Evolutionary conservation across 495 filamentous ascomycete genomes (phyloP), one percentile per base, ranked within the genome.

Genomic region (Penicillium nucicola): DNA sequence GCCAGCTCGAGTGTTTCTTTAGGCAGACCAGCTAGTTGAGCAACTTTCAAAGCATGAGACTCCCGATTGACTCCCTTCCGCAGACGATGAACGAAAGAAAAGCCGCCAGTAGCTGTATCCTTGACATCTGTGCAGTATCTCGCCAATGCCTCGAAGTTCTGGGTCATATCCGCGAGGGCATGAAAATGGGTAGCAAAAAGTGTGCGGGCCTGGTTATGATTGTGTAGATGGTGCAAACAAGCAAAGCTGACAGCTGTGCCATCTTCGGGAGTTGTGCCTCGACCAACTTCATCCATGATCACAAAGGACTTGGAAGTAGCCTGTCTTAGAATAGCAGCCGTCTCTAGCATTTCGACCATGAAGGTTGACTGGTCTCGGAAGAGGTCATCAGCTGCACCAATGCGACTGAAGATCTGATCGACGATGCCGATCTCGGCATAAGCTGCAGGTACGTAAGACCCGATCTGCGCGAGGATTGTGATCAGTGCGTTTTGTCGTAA

Each of bases 151-250:
- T 80, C 70, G 45, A 87, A 84, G 13, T 78, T 75, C 8, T 69
- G 62, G 0, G 83, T 84, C 81, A 96, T 82, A 51, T 96, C 90
- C 10, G 86, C 87, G 18, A 98, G 70, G 7, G 68, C 72, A 64
- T 97, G 92, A 62, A 97, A 98, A 62, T 98, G 93, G 14, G 93
- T 97, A 3, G 95, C 93, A 62, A 98, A 98, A 30, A 98, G 78
- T 2, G 84, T 83, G 3, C 93, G 84, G 56, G 85, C 89, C 57
- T 76, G 75, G 63, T 92, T 96, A 3, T 82, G 76, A 45, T 82
- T 72, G 49, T 89, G 82, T 30, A 98, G 70, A 66, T 96, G 89
- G 56, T 92, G 79, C 31, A 98, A 72, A 60, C 84, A 87, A 1
- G 93, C 93, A 62, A 89, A 97, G 6, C 89, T 90, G 10, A 98